Evolutionary conservation across 305 asterid species (phyloP), one percentile per base, ranked within the genome.

Genomic region (Euphrasia arctica): DNA sequence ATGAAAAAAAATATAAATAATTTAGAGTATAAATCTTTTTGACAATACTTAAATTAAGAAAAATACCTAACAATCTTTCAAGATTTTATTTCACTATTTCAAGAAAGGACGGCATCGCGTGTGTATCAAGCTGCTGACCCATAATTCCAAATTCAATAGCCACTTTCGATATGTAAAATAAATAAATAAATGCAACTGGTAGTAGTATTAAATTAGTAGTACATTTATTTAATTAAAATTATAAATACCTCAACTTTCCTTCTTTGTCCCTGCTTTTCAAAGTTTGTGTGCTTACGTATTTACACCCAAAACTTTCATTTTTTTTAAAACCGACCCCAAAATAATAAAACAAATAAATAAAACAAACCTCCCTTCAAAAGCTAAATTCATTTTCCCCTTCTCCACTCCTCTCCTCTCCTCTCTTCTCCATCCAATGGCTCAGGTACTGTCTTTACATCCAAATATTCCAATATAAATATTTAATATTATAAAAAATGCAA

Each of bases 371-470:
- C 42, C 70, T 67, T 68, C 45, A 67, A 52, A 74, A 59, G 41
- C 36, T 54, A 58, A 60, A 60, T 36, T 8, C 67, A 54, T 32
- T 57, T 15, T 6, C 15, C n/a, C 4, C 18, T 15, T 31, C 51
- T 58, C 49, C 63, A 42, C 60, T 49, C 34, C 34, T 31, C 34
- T 31, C 34, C 34, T 31, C 34, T 31, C 34, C 34, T 2, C 56
- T 7, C 22, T 18, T 18, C 22, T 18, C 22, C 22, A 18, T 18
- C 22, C 22, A 59, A 85, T 85, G 93, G 89, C 89, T 72, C 89
- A 85, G 93, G 93, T 83, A 66, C 5, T 31, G 34, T 31, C 34
- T 31, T 4, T 31, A 4, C 5, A 31, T 31, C 34, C 34, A 31
- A 31, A 31, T 31, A 31, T 18, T 18, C 22, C 22, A 18, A 18